These are phyloP conservation scores for Dothideomycetidae sp. DNA, from an alignment of 2,329 filamentous ascomycete genomes.

Conservation along the genomic window DNA sequence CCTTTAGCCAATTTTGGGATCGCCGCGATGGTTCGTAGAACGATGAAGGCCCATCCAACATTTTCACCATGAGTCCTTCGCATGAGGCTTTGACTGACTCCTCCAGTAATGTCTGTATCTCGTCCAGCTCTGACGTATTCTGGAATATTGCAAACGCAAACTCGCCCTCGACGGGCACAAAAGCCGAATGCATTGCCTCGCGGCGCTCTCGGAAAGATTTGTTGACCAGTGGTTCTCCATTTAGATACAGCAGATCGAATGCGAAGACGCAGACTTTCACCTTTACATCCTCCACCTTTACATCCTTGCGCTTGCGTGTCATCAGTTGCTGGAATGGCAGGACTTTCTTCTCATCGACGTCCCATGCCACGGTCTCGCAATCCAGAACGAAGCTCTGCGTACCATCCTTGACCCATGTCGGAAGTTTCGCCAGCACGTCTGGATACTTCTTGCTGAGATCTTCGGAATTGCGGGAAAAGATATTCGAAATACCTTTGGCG, in stretches of 20 bases:
- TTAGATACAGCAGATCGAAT: slow-evolving; percentile 86
- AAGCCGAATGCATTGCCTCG: slow-evolving; percentile 57
- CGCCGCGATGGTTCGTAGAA: slow-evolving; percentile 93
- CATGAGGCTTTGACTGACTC: slow-evolving; percentile 92
- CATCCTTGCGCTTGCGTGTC: slow-evolving; percentile 95
- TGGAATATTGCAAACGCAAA: slow-evolving; percentile 81
- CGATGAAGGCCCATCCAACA: slow-evolving; percentile 85
- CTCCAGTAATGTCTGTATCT: slow-evolving; percentile 84
- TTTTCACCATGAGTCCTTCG: slow-evolving; percentile 98
- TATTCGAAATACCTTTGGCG: slow-evolving; percentile 65
- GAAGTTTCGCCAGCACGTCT: slow-evolving; percentile 77
- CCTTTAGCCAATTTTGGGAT: slow-evolving; percentile 95
- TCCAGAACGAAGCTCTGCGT: slow-evolving; percentile 97
- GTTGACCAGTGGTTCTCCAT: slow-evolving; percentile 77
- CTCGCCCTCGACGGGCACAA: slow-evolving; percentile 69
- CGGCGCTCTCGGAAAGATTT: slow-evolving; percentile 75
- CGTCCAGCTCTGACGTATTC: slow-evolving; percentile 77
- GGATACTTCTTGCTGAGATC: slow-evolving; percentile 96
- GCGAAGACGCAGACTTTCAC: slow-evolving; percentile 96
- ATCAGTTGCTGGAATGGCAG: slow-evolving; percentile 95
- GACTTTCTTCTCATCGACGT: slow-evolving; percentile 86
- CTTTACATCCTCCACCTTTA: slow-evolving; percentile 88
- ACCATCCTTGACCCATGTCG: slow-evolving; percentile 75
- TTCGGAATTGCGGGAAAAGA: slow-evolving; percentile 95
- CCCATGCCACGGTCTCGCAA: slow-evolving; percentile 96